Percentiles rank a stretch among this genome's conserved stretches.
Conservation (phyloP, 192 early-diverging fungal genomes). For the Linnemannia zychae region DNA sequence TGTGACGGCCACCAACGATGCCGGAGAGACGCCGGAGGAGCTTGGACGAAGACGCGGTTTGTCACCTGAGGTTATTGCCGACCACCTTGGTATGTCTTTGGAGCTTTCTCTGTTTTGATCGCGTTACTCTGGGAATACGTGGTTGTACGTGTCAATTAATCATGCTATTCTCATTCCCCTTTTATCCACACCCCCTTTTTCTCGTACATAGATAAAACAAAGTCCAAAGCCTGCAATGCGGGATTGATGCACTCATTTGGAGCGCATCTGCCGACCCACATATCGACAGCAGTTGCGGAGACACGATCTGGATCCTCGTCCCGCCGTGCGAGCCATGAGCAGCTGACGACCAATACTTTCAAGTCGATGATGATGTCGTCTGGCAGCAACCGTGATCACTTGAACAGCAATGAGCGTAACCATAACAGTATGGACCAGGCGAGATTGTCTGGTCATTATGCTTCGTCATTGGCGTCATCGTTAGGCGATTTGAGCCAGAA, state of each 20-base stretch:
- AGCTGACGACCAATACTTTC: conserved; percentile 35
- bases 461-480: neutral
- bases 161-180: neutral
- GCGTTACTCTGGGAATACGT: neutral
- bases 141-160: neutral
- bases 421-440: conserved; percentile 22
- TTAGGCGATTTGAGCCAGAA: conserved; percentile 16
- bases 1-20: conserved; percentile 19
- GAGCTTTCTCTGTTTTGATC: neutral
- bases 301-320: conserved; percentile 35
- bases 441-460: conserved; percentile 22
- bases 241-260: conserved; percentile 33
- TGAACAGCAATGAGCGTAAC: conserved; percentile 3
- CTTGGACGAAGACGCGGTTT: conserved; percentile 37
- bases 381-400: neutral
- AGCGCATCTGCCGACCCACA: conserved; percentile 21
- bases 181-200: neutral
- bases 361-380: conserved; percentile 29
- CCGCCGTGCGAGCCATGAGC: conserved; percentile 38
- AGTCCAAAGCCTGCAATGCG: conserved; percentile 31
- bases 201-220: conserved; percentile 22
- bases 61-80: conserved; percentile 14
- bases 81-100: conserved; percentile 33
- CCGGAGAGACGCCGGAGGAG: conserved; percentile 50
- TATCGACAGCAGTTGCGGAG: conserved; percentile 5